Evolutionary conservation across 192 early-diverging fungal genomes (phyloP).

Genomic region (Linnemannia exigua): DNA sequence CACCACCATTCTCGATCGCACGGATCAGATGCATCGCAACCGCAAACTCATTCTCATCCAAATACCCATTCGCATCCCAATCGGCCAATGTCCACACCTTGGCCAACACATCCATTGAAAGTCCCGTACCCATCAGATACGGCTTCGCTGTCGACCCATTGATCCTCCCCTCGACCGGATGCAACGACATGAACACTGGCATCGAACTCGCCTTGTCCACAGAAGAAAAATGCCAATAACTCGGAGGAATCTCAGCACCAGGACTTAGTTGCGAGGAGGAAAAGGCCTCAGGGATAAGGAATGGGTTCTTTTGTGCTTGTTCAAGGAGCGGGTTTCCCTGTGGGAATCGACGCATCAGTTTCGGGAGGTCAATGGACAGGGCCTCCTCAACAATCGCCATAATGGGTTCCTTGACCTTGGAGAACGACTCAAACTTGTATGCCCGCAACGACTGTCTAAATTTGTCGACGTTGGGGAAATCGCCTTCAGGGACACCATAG

Average conservation of each 20-base stretch:
- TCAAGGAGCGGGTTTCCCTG: conserved; percentile 80
- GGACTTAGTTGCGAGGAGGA: not conserved
- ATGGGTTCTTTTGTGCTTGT: conserved; percentile 70
- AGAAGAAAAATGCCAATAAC: conserved; percentile 68
- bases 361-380: conserved; percentile 78
- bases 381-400: conserved; percentile 80
- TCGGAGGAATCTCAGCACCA: conserved; percentile 52
- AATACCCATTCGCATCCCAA: conserved; percentile 85
- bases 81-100: conserved; percentile 85
- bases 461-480: conserved; percentile 86
- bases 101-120: conserved; percentile 73
- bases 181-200: conserved; percentile 62
- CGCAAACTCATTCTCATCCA: conserved; percentile 87
- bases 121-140: conserved; percentile 73
- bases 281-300: conserved; percentile 29
- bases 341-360: conserved; percentile 84
- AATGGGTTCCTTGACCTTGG: conserved; percentile 79
- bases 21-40: conserved; percentile 83
- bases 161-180: conserved; percentile 70
- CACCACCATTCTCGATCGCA: conserved; percentile 59
- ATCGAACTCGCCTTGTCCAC: conserved; percentile 66
- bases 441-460: conserved; percentile 77
- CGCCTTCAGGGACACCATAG: conserved; percentile 81
- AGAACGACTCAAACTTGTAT: conserved; percentile 89
- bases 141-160: conserved; percentile 69